phyloP scores from a whole-genome alignment of 2,329 filamentous ascomycete genomes.

The Pyrenophora graminea region DNA sequence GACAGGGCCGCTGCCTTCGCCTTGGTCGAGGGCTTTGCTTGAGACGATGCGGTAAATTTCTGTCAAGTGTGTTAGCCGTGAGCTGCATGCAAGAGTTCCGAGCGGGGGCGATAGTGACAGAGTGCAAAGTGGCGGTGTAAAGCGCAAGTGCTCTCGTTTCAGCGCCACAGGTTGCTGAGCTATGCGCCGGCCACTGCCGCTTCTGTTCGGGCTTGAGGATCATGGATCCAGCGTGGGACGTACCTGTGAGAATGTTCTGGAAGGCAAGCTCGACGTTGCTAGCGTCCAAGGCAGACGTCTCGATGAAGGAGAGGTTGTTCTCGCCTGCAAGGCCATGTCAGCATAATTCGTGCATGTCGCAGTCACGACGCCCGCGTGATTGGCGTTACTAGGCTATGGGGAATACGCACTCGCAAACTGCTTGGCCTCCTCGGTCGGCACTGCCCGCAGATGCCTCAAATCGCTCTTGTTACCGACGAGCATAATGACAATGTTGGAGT shows the following conservation, averaged over 20 bases:
- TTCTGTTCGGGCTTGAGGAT: not conserved
- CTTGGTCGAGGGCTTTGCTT: constrained; percentile 92
- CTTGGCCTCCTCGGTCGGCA: constrained; percentile 97
- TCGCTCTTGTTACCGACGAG: constrained; percentile 99
- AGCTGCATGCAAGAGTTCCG: not conserved
- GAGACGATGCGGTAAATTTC: constrained; percentile 99
- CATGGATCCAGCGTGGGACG: constrained; percentile 28
- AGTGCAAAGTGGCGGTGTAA: constrained; percentile 16
- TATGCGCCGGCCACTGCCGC: not conserved
- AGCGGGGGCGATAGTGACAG: constrained; percentile 1
- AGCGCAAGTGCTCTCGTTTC: not conserved
- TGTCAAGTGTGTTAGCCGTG: constrained; percentile 46
- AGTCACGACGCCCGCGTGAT: no score
- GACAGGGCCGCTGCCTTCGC: constrained; percentile 78
- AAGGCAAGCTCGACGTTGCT: constrained; percentile 99
- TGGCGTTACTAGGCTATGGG: no score
- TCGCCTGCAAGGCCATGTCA: constrained; percentile 65
- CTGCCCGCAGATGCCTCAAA: constrained; percentile 96
- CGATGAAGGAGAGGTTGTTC: constrained; percentile 98
- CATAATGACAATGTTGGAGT: constrained; percentile 99
- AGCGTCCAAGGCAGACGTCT: constrained; percentile 96
- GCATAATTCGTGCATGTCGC: constrained; percentile 56
- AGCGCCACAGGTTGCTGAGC: not conserved
- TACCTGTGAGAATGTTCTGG: constrained; percentile 99
- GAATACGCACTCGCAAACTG: constrained; percentile 81